Conservation (phyloP, 257 asterid species). For the Solanum corneliomulleri region DNA sequence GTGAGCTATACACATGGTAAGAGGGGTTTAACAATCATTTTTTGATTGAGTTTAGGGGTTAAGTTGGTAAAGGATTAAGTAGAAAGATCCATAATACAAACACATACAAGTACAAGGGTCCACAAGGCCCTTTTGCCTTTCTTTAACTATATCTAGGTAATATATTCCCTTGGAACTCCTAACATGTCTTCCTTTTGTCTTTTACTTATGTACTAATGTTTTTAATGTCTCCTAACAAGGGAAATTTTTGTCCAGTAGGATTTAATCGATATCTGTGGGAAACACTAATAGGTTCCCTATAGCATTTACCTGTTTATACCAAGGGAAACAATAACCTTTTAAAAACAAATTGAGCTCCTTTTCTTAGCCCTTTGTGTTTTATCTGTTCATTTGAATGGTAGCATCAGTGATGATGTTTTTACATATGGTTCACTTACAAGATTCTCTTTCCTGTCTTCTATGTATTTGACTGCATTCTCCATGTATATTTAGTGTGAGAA, state of each 20-base stretch:
- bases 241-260: not conserved
- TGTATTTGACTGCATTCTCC: not conserved
- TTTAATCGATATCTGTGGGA: not conserved
- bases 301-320: not conserved
- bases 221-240: not conserved
- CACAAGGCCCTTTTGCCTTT: not conserved
- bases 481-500: not conserved
- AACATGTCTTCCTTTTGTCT: not conserved
- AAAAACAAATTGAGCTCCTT: not conserved
- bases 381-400: not conserved
- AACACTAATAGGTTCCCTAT: not conserved
- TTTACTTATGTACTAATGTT: not conserved
- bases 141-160: not conserved
- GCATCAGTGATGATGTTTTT: not conserved
- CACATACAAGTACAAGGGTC: no score
- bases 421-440: not conserved
- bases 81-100: no score
- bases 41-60: no score
- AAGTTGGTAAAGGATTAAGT: no score
- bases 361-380: not conserved
- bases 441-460: not conserved
- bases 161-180: not conserved
- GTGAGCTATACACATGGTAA: no score
- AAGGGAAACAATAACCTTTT: not conserved
- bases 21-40: no score